Evolutionary conservation across 2,329 filamentous ascomycete species (phyloP).

Genomic region (Boeremia lycopersici): DNA sequence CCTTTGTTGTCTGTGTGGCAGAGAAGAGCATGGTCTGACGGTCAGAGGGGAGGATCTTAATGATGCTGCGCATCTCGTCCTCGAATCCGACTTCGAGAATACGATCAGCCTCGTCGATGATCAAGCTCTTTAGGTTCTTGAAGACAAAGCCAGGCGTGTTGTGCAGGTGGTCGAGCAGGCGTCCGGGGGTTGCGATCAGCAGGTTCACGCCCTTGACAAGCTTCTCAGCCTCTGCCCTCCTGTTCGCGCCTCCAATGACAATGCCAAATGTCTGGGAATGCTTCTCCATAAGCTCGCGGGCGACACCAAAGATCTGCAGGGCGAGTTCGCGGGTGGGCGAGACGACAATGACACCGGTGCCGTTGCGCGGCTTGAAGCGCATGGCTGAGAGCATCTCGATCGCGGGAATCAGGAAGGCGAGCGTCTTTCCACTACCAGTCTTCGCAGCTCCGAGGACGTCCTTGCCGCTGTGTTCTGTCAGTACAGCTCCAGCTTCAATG

Average conservation of each 20-base stretch:
- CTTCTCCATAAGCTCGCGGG: conserved; percentile 87
- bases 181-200: conserved; percentile 89
- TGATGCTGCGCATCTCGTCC: conserved; percentile 95
- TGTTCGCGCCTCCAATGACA: conserved; percentile 92
- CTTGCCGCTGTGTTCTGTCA: conserved; percentile 60
- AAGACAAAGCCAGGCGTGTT: conserved; percentile 88
- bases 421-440: conserved; percentile 93
- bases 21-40: conserved; percentile 99
- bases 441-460: conserved; percentile 96
- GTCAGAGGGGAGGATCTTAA: conserved; percentile 86
- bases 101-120: conserved; percentile 96
- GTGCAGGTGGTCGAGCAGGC: conserved; percentile 90
- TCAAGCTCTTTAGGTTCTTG: conserved; percentile 89
- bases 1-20: conserved; percentile 97
- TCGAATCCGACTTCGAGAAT: conserved; percentile 98
- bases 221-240: conserved; percentile 90
- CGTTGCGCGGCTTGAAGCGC: conserved; percentile 93
- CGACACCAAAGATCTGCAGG: conserved; percentile 94
- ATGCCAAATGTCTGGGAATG: conserved; percentile 97
- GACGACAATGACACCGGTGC: conserved; percentile 81
- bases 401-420: conserved; percentile 92
- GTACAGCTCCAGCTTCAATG: not conserved
- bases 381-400: conserved; percentile 91
- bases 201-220: conserved; percentile 93
- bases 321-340: conserved; percentile 93